These are phyloP conservation scores for Aspergillus brunneoviolaceus DNA, from an alignment of 2,329 filamentous ascomycete species.

Conservation along the genomic window DNA sequence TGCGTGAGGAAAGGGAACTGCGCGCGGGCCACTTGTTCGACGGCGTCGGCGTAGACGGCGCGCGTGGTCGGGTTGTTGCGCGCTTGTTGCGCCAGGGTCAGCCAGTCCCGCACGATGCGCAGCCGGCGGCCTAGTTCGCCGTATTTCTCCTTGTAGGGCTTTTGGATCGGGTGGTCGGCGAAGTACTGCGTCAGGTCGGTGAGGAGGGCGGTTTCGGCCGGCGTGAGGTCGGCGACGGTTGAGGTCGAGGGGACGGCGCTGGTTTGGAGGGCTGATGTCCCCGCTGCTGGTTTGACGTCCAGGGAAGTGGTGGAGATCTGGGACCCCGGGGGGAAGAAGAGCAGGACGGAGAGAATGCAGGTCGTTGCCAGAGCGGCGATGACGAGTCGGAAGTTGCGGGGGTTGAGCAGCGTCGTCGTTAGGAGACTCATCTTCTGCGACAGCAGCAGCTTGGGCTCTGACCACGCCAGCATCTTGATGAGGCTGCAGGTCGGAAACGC, in stretches of 20 bases:
- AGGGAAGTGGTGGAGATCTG: background rate
- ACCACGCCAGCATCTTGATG: background rate
- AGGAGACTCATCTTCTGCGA: slow-evolving; percentile 1
- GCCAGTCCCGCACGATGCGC: slow-evolving; percentile 7
- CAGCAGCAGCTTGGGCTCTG: background rate
- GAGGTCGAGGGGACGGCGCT: background rate
- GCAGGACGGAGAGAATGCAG: background rate
- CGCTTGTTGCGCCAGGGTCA: background rate
- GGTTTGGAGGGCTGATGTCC: background rate
- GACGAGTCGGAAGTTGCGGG: background rate
- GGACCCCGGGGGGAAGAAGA: background rate
- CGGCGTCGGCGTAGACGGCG: background rate
- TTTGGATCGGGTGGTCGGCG: slow-evolving; percentile 3
- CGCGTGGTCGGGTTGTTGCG: background rate
- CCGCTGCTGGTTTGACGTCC: background rate
- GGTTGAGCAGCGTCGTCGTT: background rate
- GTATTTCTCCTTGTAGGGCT: slow-evolving; percentile 6
- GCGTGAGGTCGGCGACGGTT: background rate
- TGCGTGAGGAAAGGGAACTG: slow-evolving; percentile 4
- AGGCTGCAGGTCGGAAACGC: background rate
- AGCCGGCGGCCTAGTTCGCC: slow-evolving; percentile 8
- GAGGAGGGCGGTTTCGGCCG: background rate
- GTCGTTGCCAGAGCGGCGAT: background rate
- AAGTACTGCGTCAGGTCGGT: slow-evolving; percentile 5
- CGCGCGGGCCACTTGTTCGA: background rate